Conservation (phyloP, 2,329 filamentous ascomycete species). For the Escovopsis weberi region DNA sequence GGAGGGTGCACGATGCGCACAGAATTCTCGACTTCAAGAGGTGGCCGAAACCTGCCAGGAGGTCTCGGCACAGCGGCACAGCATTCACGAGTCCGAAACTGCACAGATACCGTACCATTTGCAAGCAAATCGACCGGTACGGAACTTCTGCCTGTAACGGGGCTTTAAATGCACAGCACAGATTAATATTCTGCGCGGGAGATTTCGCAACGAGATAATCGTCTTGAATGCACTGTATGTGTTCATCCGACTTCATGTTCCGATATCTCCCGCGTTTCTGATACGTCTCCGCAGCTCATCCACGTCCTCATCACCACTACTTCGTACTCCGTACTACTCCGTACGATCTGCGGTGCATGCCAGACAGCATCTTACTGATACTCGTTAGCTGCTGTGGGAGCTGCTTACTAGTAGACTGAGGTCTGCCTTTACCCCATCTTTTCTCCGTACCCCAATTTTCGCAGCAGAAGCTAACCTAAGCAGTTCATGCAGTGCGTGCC, state of each 20-base stretch:
- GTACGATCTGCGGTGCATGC: not conserved
- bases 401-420: too few species aligned
- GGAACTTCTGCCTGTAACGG: too few species aligned
- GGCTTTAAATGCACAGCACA: too few species aligned
- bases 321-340: not conserved
- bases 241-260: constrained; percentile 1
- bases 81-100: not conserved
- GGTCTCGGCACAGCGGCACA: constrained; percentile 11
- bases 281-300: not conserved
- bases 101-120: not conserved
- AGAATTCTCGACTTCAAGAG: not conserved
- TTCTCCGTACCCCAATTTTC: not conserved
- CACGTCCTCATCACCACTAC: not conserved
- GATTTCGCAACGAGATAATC: too few species aligned
- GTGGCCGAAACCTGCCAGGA: not conserved
- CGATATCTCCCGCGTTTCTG: constrained; percentile 8
- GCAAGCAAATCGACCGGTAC: not conserved
- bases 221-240: too few species aligned
- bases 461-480: not conserved
- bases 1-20: too few species aligned
- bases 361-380: not conserved
- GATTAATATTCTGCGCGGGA: too few species aligned
- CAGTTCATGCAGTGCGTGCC: too few species aligned
- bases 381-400: too few species aligned
- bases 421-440: not conserved